Evolutionary conservation across 768 basidiomycete species (phyloP).

Genomic region (Trametes punicea): DNA sequence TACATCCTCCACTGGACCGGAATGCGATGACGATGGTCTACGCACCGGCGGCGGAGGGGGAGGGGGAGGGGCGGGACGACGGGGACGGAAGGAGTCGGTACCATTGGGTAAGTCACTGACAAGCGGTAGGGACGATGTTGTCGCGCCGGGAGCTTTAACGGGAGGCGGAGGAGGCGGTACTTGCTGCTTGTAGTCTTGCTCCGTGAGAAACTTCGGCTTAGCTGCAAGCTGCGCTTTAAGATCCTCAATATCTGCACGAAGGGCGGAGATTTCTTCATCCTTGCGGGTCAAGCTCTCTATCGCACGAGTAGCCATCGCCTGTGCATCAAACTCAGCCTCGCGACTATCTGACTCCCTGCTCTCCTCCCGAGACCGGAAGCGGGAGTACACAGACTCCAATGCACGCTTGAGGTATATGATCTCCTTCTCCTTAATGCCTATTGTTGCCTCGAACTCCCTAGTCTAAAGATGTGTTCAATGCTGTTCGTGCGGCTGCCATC

Average conservation of each 20-base stretch:
- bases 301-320: conserved; percentile 63
- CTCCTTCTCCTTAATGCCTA: conserved; percentile 66
- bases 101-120: conserved; percentile 5
- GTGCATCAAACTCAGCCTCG: conserved; percentile 57
- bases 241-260: conserved; percentile 48
- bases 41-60: neutral
- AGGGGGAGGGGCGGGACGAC: conserved; percentile 1
- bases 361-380: conserved; percentile 63
- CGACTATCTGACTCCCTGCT: conserved; percentile 36
- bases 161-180: conserved; percentile 61
- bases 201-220: conserved; percentile 50
- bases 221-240: conserved; percentile 50
- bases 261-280: conserved; percentile 56
- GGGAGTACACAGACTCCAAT: conserved; percentile 82
- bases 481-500: neutral
- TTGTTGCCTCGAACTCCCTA: conserved; percentile 45
- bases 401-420: conserved; percentile 75
- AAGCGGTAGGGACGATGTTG: conserved; percentile 4
- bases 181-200: conserved; percentile 69
- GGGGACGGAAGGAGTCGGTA: neutral
- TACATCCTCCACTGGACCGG: neutral
- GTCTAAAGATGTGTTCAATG: conserved; percentile 37
- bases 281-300: conserved; percentile 68
- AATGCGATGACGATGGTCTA: neutral
- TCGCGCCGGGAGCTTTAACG: conserved; percentile 33